phyloP scores from a whole-genome alignment of 345 rosid genomes.

The Anacardium occidentale region DNA sequence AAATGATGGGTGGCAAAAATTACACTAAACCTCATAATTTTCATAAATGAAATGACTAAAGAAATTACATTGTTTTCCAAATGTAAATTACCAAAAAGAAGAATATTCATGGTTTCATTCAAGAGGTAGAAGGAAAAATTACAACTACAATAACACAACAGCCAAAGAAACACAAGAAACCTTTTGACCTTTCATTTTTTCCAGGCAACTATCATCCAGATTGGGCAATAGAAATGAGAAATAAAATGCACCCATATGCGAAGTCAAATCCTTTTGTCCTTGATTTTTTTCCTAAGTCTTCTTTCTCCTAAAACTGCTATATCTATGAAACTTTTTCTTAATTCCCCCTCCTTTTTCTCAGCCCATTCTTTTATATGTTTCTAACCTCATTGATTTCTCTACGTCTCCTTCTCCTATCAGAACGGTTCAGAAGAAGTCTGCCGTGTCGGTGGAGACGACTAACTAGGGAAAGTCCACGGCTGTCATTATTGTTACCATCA shows the following conservation, averaged over 20 bases:
- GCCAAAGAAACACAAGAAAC: not conserved
- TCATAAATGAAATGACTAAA: conserved; percentile 11
- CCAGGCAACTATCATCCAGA: conserved; percentile 5
- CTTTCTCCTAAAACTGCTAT: conserved; percentile 13
- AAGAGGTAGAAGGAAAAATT: conserved; percentile 11
- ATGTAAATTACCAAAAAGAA: conserved; percentile 11
- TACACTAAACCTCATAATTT: conserved; percentile 5
- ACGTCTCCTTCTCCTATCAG: conserved; percentile 73
- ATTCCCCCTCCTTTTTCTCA: conserved; percentile 12
- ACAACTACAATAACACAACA: conserved; percentile 16
- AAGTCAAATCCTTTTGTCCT: conserved; percentile 11
- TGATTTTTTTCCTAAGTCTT: conserved; percentile 13
- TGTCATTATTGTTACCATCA: conserved; percentile 20
- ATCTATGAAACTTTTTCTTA: conserved; percentile 14
- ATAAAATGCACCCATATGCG: conserved; percentile 11
- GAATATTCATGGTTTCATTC: conserved; percentile 2
- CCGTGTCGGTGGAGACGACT: conserved; percentile 70
- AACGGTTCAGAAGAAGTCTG: conserved; percentile 55
- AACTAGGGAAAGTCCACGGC: conserved; percentile 50
- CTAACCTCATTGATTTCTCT: conserved; percentile 46
- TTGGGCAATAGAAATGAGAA: conserved; percentile 12
- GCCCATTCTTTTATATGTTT: conserved; percentile 11
- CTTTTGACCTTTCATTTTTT: conserved; percentile 16
- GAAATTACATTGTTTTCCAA: conserved; percentile 11
- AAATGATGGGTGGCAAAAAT: not conserved